These are phyloP conservation scores for Fusarium haematococcum DNA, from an alignment of 2,329 filamentous ascomycete species.

Conservation along the genomic window DNA sequence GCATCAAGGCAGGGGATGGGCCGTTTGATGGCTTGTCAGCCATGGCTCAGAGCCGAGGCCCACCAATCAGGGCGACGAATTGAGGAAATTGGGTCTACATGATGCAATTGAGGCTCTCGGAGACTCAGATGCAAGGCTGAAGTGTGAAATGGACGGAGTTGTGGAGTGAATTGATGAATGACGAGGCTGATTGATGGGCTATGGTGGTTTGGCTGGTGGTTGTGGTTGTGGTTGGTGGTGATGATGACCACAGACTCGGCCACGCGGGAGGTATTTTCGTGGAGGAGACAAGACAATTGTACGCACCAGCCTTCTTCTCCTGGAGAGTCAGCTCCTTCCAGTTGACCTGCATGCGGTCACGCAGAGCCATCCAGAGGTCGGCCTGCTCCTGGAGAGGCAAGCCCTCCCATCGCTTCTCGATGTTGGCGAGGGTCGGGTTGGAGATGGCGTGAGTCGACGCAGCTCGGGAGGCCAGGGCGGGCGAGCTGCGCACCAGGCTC, in stretches of 20 bases:
- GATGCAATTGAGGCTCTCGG: constrained; percentile 43
- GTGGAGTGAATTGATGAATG: constrained; percentile 27
- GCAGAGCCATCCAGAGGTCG: constrained; percentile 97
- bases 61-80: constrained; percentile 41
- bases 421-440: constrained; percentile 96
- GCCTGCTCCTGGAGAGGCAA: constrained; percentile 99
- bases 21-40: constrained; percentile 22
- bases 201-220: constrained; percentile 18
- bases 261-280: constrained; percentile 52
- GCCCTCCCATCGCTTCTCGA: constrained; percentile 99
- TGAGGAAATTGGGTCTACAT: constrained; percentile 33
- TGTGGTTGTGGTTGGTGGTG: not conserved
- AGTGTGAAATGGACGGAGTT: constrained; percentile 18
- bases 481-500: constrained; percentile 58
- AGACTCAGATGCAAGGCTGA: constrained; percentile 37
- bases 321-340: constrained; percentile 95
- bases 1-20: constrained; percentile 26
- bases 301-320: constrained; percentile 99
- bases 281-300: constrained; percentile 20
- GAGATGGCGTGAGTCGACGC: constrained; percentile 91
- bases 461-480: constrained; percentile 62
- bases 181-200: constrained; percentile 15
- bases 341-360: constrained; percentile 98
- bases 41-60: constrained; percentile 24
- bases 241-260: constrained; percentile 38